Percentiles rank a stretch among this genome's conserved stretches.
phyloP scores from a whole-genome alignment of 257 asterid species.

The Gentiana dahurica region DNA sequence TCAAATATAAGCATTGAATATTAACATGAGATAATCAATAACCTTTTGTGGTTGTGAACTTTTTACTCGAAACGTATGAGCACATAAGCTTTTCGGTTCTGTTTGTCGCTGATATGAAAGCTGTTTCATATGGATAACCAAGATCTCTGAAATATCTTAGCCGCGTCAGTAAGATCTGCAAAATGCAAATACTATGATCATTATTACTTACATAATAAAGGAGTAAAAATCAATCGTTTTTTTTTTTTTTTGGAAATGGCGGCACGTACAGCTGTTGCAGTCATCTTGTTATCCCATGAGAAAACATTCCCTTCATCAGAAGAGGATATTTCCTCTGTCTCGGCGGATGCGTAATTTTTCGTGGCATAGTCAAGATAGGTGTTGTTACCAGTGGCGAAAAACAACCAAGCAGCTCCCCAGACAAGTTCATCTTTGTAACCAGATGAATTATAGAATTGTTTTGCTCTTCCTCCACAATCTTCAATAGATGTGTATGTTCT shows the following conservation, averaged over 20 bases:
- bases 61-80: conserved; percentile 26
- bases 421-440: conserved; percentile 40
- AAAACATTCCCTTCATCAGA: conserved; percentile 24
- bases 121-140: conserved; percentile 51
- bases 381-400: conserved; percentile 42
- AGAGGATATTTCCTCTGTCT: conserved; percentile 25
- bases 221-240: not conserved
- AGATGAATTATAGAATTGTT: conserved; percentile 30
- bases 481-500: conserved; percentile 28
- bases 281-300: conserved; percentile 47
- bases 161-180: conserved; percentile 36
- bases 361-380: conserved; percentile 36
- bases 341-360: conserved; percentile 30
- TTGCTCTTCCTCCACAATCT: conserved; percentile 36
- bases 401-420: conserved; percentile 53
- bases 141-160: conserved; percentile 39
- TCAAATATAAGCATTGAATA: too few species aligned
- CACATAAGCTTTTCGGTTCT: conserved; percentile 45
- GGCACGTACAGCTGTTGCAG: conserved; percentile 34
- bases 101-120: conserved; percentile 31
- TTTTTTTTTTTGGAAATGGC: too few species aligned
- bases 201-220: not conserved
- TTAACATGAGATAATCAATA: not conserved
- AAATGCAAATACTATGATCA: not conserved
- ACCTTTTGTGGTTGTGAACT: conserved; percentile 32